These are phyloP conservation scores for Excoecaria cochinchinensis DNA, from an alignment of 345 rosid species.

Conservation along the genomic window DNA sequence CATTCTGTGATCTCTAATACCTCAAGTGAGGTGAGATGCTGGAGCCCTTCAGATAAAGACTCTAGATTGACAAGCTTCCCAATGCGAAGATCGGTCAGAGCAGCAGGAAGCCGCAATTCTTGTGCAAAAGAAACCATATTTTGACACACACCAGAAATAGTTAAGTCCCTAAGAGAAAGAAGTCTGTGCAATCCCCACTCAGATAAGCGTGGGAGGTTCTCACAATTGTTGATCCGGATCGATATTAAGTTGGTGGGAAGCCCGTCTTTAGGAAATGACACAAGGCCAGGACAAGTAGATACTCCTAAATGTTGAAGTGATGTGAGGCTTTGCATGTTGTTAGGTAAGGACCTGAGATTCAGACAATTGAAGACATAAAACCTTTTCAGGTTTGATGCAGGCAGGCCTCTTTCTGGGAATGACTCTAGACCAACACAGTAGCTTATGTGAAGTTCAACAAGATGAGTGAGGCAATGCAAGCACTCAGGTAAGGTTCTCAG, in stretches of 20 bases:
- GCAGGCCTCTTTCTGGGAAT: conserved; percentile 7
- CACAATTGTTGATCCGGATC: neutral
- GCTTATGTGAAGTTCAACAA: neutral
- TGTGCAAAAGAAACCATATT: conserved; percentile 6
- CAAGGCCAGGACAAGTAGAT: neutral
- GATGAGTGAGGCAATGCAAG: neutral
- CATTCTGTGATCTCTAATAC: neutral
- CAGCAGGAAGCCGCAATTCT: neutral
- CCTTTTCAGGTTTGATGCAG: neutral
- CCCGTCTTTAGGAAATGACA: conserved; percentile 3
- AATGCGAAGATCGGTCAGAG: neutral
- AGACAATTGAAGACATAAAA: conserved; percentile 2
- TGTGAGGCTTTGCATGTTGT: neutral
- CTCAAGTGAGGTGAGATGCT: conserved; percentile 9
- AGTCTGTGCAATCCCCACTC: conserved; percentile 5
- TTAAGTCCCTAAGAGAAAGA: neutral
- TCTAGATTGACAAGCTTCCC: conserved; percentile 1
- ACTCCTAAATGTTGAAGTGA: conserved; percentile 2
- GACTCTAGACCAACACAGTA: neutral
- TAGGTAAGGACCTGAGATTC: neutral
- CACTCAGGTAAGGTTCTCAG: conserved; percentile 1
- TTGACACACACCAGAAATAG: neutral
- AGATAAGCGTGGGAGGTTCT: neutral
- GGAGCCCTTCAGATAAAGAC: conserved; percentile 10
- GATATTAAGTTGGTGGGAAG: conserved; percentile 2